Evolutionary conservation across 2,329 filamentous ascomycete species (phyloP), one percentile per base, ranked within the genome.

Genomic region (Aureobasidium subglaciale): DNA sequence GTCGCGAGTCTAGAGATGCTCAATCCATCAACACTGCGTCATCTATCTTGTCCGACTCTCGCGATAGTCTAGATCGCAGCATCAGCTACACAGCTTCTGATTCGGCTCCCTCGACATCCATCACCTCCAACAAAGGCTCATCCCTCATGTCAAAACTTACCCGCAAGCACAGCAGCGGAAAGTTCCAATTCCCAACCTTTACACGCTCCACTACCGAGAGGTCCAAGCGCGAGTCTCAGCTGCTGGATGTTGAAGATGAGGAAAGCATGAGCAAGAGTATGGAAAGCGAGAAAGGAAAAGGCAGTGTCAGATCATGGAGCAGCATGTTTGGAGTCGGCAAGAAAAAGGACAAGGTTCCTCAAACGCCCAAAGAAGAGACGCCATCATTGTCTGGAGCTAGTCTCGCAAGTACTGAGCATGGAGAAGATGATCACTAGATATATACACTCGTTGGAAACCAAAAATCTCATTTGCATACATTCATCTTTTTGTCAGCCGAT

Each of bases 81-180:
- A 59, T 67, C 4, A 72, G 69, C 5, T 69, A 72, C 37, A 67
- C 68, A 0, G 63, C 67, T 2, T 70, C 69, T 0, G 69, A 72
- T 16, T 50, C 45, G 9, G 37, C 50, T 4, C 58, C 54, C 6
- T 45, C 56, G 11, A 54, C 56, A 1, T 63, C 64, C 32, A 59
- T 66, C 38, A 62, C 64, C 45, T 43, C 63, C 55, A 50, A 54
- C 22, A 16, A 55, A 42, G 64, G 67, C 2, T 58, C 67, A 16
- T 70, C 68, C 2, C 75, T 78, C 61, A 77, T 78, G 73, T 70
- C 73, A 58, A 77, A 77, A 58, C 68, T 78, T 35, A 71, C 71
- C 4, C 72, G 75, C 53, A 78, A 78, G 62, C 69, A 69, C 32
- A 73, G 69, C 57, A 71, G 72, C 0, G 71, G 68, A 53, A 76